phyloP scores from a whole-genome alignment of 2,329 filamentous ascomycete genomes.

The Arthrobotrys iridis region DNA sequence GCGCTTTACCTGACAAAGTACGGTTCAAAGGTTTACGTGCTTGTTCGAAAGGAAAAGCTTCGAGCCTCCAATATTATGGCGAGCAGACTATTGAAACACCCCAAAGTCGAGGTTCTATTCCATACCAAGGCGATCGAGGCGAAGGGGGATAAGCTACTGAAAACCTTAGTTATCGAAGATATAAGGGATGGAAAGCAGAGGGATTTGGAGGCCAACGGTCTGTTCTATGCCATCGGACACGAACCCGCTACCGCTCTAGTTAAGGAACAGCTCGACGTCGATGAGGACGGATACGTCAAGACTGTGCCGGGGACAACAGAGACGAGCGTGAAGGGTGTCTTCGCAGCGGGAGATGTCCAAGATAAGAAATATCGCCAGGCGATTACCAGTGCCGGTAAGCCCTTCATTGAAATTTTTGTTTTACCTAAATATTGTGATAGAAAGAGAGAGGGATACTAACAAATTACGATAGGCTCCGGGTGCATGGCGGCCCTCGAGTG shows the following conservation, averaged over 20 bases:
- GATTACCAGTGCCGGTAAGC: constrained; percentile 92
- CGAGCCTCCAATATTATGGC: constrained; percentile 93
- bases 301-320: constrained; percentile 88
- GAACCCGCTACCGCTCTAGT: constrained; percentile 91
- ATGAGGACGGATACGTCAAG: constrained; percentile 88
- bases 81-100: constrained; percentile 79
- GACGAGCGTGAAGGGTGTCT: constrained; percentile 90
- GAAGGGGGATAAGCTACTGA: constrained; percentile 85
- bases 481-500: constrained; percentile 96
- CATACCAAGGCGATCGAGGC: constrained; percentile 84
- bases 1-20: constrained; percentile 98
- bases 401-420: not conserved
- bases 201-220: constrained; percentile 86
- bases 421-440: not conserved
- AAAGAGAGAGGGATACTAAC: constrained; percentile 17
- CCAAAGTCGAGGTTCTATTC: constrained; percentile 90
- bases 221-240: constrained; percentile 98
- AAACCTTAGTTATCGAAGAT: constrained; percentile 88
- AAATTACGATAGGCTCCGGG: constrained; percentile 73
- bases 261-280: constrained; percentile 87
- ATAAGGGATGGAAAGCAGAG: constrained; percentile 78
- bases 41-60: constrained; percentile 86
- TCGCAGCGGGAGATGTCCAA: constrained; percentile 96
- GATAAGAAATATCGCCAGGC: constrained; percentile 98
- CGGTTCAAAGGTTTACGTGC: constrained; percentile 90